Evolutionary conservation across 148 eudicot genomes (phyloP), one percentile per base, ranked within the genome.

Genomic region (Vaccinium darrowii): DNA sequence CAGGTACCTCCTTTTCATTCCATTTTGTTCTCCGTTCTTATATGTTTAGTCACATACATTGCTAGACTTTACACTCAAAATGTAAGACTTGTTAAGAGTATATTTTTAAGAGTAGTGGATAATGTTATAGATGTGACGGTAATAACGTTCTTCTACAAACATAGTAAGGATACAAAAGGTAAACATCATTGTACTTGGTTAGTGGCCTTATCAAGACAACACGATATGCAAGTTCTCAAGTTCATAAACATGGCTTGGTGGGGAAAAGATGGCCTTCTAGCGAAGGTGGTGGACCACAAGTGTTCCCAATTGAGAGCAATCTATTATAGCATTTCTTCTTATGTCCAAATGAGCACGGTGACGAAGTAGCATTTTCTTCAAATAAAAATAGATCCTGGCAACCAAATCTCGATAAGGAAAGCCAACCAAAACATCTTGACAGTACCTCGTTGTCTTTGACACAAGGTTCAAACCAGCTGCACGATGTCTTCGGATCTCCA

Each of bases 391-490:
- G n/a, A 63, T 18, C 54, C 21, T 27, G 30, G 30, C 27, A 58
- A 65, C 65, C 60, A 62, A 27, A 19, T 60, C 57, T 60, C 43
- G 2, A 74, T 53, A 74, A 60, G 36, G 33, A 69, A 60, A 69
- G 62, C 58, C 57, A 60, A n/a, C 27, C 12, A 69, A 54, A 53
- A 81, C 69, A 85, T 57, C 76, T 60, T 8, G 73, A 14, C 21
- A 65, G 67, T 96, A 96, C 99, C 99, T 96, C 99, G 1, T 93
- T 94, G 89, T 96, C 99, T 90, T 86, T 87, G 81, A 96, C 81
- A 89, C 92, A 96, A 39, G 95, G 97, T 84, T 96, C 99, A 85
- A 89, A 93, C 99, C 99, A 96, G 87, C 80, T 90, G 98, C 99
- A 96, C 85, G 94, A 87, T 15, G 94, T 90, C 86, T 94, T 96